phyloP scores from a whole-genome alignment of 805 yeast genomes.

The Starmerella floricola region DNA sequence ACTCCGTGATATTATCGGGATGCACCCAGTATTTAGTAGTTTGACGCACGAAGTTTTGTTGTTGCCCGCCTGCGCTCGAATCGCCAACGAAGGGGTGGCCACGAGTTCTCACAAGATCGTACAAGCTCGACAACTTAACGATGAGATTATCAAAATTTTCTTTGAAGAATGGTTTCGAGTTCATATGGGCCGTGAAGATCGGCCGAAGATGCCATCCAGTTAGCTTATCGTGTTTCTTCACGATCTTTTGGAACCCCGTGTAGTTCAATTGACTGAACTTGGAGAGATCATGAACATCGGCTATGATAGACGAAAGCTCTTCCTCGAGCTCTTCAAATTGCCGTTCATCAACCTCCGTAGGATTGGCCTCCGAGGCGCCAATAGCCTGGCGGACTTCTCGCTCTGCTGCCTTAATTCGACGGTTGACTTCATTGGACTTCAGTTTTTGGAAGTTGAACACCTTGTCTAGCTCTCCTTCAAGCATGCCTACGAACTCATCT shows the following conservation, averaged over 20 bases:
- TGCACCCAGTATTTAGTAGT: constrained; percentile 99
- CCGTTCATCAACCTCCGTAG: constrained; percentile 39
- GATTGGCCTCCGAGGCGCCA: constrained; percentile 32
- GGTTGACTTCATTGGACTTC: constrained; percentile 70
- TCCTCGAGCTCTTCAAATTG: constrained; percentile 66
- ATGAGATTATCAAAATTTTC: constrained; percentile 84
- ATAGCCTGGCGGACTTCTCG: constrained; percentile 53
- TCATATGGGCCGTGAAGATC: constrained; percentile 82
- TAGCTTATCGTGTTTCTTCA: constrained; percentile 90
- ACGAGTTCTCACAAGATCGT: constrained; percentile 87
- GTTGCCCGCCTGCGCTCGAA: constrained; percentile 94
- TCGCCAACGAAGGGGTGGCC: constrained; percentile 95
- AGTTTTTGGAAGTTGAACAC: constrained; percentile 84
- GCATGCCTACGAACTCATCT: constrained; percentile 58
- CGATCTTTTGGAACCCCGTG: constrained; percentile 92
- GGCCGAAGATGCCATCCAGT: constrained; percentile 76
- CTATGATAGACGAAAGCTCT: constrained; percentile 74
- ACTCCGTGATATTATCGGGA: constrained; percentile 93
- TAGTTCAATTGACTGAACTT: constrained; percentile 87
- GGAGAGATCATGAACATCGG: constrained; percentile 94
- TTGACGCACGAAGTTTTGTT: constrained; percentile 96
- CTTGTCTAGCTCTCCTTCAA: constrained; percentile 82
- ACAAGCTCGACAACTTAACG: constrained; percentile 75
- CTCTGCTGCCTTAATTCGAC: constrained; percentile 77
- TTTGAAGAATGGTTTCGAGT: constrained; percentile 89